Conservation (phyloP, 225 moss, liverwort and hornwort species). For the Marchantia paleacea region DNA sequence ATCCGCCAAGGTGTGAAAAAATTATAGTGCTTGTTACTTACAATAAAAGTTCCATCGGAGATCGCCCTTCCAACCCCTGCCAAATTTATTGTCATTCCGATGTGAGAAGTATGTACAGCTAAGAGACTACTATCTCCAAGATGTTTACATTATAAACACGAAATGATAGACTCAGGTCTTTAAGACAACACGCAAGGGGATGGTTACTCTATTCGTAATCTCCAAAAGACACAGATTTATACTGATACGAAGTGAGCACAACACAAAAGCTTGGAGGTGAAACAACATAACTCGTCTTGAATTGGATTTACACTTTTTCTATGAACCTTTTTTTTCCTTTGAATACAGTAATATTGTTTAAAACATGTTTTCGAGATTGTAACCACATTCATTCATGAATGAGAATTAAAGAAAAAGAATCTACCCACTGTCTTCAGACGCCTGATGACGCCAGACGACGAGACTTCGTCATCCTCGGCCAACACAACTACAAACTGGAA, state of each 20-base stretch:
- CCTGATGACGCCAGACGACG: slow-evolving; percentile 41
- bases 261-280: too few species aligned
- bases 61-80: slow-evolving; percentile 95
- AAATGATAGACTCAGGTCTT: too few species aligned
- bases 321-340: too few species aligned
- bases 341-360: not conserved
- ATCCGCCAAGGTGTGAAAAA: not conserved
- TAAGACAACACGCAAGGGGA: too few species aligned
- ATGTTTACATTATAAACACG: too few species aligned
- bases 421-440: slow-evolving; percentile 79
- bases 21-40: slow-evolving; percentile 35
- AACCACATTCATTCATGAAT: not conserved
- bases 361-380: not conserved
- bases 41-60: slow-evolving; percentile 96
- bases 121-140: not conserved
- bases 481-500: slow-evolving; percentile 97
- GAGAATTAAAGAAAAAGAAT: not conserved
- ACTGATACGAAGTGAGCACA: too few species aligned
- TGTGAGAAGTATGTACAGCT: not conserved
- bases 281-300: too few species aligned
- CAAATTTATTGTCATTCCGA: not conserved
- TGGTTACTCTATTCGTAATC: too few species aligned
- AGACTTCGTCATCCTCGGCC: slow-evolving; percentile 64
- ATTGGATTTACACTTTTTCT: too few species aligned
- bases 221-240: too few species aligned